Evolutionary conservation across 768 basidiomycete species (phyloP).

Genomic region (Lentinus tigrinus): DNA sequence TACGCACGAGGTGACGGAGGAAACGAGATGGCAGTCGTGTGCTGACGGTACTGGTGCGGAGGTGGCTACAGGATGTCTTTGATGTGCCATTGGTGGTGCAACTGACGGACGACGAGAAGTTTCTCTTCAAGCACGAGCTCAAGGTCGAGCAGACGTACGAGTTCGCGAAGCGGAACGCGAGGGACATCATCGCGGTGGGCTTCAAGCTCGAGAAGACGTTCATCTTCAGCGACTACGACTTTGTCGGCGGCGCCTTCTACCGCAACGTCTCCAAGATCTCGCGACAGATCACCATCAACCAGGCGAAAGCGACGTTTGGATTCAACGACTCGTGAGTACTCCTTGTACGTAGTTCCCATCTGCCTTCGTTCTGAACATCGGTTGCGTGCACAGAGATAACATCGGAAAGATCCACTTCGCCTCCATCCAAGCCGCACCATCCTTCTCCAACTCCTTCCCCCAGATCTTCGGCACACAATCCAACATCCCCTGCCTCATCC

Average conservation of each 20-base stretch:
- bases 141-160: conserved; percentile 84
- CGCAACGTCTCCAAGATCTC: conserved; percentile 92
- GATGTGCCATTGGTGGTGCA: conserved; percentile 93
- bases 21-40: background rate
- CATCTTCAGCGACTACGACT: conserved; percentile 92
- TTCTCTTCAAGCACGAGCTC: conserved; percentile 93
- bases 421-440: conserved; percentile 91
- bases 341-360: background rate
- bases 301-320: conserved; percentile 94
- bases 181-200: conserved; percentile 95
- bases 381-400: conserved; percentile 67
- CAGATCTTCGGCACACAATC: conserved; percentile 87
- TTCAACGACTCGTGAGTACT: conserved; percentile 90
- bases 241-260: conserved; percentile 91
- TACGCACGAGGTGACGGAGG: background rate
- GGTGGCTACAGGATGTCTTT: conserved; percentile 97
- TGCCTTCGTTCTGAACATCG: background rate
- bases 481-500: conserved; percentile 91
- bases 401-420: conserved; percentile 98
- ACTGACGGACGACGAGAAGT: conserved; percentile 99
- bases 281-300: conserved; percentile 87
- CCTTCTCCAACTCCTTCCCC: conserved; percentile 98
- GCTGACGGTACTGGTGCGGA: conserved; percentile 29
- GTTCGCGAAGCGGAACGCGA: conserved; percentile 85
- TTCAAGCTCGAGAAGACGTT: conserved; percentile 92